Base-by-base conservation (phyloP, 768 basidiomycete species). In the Rossbeevera mucosa region DNA sequence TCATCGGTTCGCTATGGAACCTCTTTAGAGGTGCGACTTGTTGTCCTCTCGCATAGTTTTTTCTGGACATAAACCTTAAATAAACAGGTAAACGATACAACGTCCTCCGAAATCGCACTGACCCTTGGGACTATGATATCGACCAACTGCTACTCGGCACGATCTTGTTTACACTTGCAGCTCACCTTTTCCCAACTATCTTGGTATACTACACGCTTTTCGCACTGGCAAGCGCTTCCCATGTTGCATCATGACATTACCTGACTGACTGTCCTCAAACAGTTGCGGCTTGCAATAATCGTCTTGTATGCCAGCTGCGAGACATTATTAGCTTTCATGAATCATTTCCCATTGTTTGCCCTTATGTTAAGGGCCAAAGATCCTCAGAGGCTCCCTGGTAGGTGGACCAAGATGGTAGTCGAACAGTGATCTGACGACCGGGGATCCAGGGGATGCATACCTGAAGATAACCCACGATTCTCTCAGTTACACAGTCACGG, bases 91-190 rank as follows among this genome's bases (percentile, higher is more conserved):
- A 91, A 70, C 80, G 93, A 44, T 86, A 82, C 63, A 98, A 98
- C 64, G 81, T 85, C 8, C 73, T 99, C 6, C 82, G 94, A 28
- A 80, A 87, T 48, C 82, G 94, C n/a, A 86, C 84, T 4, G 96
- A 98, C 62, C 80, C 86, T 0, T 93, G 90, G 82, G 80, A 86
- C 51, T 98, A 96, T 60, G 90, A 93, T 48, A 77, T 94, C 24
- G 95, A 98, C 66, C 93, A 97, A 64, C 79, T 98, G 2, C 75
- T 98, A n/a, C 86, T 97, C 30, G 95, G 95, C 5, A 94, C 96
- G 0, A 84, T 92, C 50, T 72, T 94, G 47, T 91, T 94, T 73
- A 89, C 91, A 0, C 75, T 92, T 16, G 70, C 91, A 12, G 80
- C 86, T 7, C 88, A 94, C 65, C 71, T 94, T 12, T 81, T 88